Evolutionary conservation across 768 basidiomycete species (phyloP), one percentile per base, ranked within the genome.

Genomic region (Termitomyces heimii): DNA sequence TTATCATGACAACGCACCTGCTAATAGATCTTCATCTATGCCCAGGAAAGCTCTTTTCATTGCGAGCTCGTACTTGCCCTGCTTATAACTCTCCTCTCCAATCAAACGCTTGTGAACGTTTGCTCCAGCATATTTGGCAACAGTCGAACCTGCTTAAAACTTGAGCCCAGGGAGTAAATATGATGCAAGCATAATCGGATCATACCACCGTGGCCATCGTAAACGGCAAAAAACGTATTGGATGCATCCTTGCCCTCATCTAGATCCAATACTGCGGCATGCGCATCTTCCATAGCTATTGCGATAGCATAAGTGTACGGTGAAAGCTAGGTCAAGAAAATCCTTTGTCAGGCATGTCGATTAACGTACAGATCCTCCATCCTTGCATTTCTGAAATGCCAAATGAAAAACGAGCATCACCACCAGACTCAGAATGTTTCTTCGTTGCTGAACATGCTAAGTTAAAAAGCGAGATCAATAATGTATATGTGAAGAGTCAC

Each of bases 351-450:
- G 61, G 60, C 35, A 49, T 52, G 40, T 37, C 35, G 37, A 57
- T 59, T 31, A 47, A 88, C 96, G 75, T 67, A 99, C 96, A 85
- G 74, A 98, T 88, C 73, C 97, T 81, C 97, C 97, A 99, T 66
- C 97, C 97, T 73, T 99, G 97, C 96, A 98, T 98, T 74, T 98
- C 95, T 46, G 90, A 87, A 43, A 97, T 81, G 7, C 82, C 88
- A 71, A 86, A 98, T 46, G 79, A 65, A 71, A 82, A 86, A 56
- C 82, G 82, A 59, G 76, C 79, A 82, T 92, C 86, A 61, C 76
- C 78, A 43, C 91, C 94, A 22, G 78, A 71, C 63, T 85, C 81
- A 5, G 92, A 86, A 68, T 79, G 82, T 80, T 98, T 99, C 62
- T 83, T 82, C 53, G 89, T 94, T 22, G 85, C 93, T 94, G 65